Percentiles rank a stretch among this genome's conserved stretches.
These are phyloP conservation scores for Mycena alexandri DNA, from an alignment of 768 basidiomycete genomes.

Conservation along the genomic window DNA sequence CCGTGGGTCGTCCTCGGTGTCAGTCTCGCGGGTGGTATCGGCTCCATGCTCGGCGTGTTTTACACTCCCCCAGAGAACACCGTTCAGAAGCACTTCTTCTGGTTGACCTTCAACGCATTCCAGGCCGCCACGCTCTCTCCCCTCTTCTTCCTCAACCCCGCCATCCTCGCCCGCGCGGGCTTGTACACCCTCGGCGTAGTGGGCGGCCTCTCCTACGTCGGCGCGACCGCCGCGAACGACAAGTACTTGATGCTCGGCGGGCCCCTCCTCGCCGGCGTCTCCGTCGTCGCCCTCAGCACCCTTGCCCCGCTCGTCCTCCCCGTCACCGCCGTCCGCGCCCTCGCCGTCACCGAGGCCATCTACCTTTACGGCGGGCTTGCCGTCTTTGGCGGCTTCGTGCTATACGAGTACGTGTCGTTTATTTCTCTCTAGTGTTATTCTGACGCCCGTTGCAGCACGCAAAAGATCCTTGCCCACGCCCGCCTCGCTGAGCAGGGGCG, in stretches of 20 bases:
- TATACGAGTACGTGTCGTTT: constrained; percentile 76
- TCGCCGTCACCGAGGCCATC: constrained; percentile 82
- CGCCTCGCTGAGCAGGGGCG: constrained; percentile 77
- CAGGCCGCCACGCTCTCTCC: constrained; percentile 91
- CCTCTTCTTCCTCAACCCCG: constrained; percentile 89
- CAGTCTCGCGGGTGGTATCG: constrained; percentile 83
- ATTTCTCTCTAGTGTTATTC: neutral
- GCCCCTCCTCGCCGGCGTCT: constrained; percentile 89
- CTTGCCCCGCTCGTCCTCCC: constrained; percentile 93
- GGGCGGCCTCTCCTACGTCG: constrained; percentile 88
- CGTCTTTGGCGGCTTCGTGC: constrained; percentile 87
- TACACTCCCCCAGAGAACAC: constrained; percentile 84
- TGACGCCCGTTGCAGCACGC: constrained; percentile 65
- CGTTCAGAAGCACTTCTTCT: constrained; percentile 83
- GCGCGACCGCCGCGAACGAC: constrained; percentile 89
- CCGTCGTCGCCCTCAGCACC: constrained; percentile 88
- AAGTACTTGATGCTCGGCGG: constrained; percentile 90
- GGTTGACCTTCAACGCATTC: constrained; percentile 88
- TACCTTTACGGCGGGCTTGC: constrained; percentile 91
- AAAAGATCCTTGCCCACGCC: constrained; percentile 85
- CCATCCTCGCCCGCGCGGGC: constrained; percentile 87
- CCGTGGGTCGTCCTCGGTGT: constrained; percentile 90
- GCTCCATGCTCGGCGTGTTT: constrained; percentile 86
- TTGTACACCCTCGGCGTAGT: constrained; percentile 90
- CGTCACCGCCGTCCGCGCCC: constrained; percentile 74